phyloP scores from a whole-genome alignment of 345 rosid genomes.

The Erysimum cheiranthoides region DNA sequence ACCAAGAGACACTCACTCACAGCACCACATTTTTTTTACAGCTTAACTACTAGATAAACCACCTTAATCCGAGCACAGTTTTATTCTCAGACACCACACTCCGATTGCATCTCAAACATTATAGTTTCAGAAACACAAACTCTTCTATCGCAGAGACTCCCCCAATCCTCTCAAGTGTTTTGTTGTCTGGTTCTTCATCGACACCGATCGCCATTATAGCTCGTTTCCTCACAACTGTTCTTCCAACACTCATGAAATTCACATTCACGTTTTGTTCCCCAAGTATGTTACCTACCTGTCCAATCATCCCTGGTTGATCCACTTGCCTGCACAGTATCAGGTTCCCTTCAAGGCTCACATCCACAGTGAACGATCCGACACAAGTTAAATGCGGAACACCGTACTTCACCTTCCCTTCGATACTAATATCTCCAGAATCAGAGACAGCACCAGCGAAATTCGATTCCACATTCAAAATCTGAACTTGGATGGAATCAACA shows the following conservation, averaged over 20 bases:
- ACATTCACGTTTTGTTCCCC: constrained; percentile 75
- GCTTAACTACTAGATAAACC: constrained; percentile 28
- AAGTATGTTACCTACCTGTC: constrained; percentile 75
- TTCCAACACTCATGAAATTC: constrained; percentile 89
- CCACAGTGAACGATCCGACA: constrained; percentile 69
- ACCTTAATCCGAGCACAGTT: constrained; percentile 12
- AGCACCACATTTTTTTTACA: constrained; percentile 24
- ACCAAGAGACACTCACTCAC: constrained; percentile 13
- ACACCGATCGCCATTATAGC: constrained; percentile 93
- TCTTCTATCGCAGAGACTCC: constrained; percentile 71
- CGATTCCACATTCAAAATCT: constrained; percentile 63
- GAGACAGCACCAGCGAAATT: constrained; percentile 69
- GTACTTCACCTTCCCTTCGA: constrained; percentile 75
- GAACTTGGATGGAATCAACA: constrained; percentile 66
- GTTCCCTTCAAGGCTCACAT: constrained; percentile 85
- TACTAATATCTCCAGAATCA: constrained; percentile 66
- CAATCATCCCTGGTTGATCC: constrained; percentile 91
- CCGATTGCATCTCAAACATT: constrained; percentile 9
- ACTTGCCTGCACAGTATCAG: constrained; percentile 77
- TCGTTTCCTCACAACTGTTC: constrained; percentile 59
- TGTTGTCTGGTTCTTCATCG: constrained; percentile 74
- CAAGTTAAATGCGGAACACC: constrained; percentile 68
- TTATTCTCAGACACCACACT: constrained; percentile 22
- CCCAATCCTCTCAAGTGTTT: constrained; percentile 62
- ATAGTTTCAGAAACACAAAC: constrained; percentile 74